Percentiles rank a stretch among this genome's conserved stretches.
These are phyloP conservation scores for Neospermospora avenae DNA, from an alignment of 2,329 filamentous ascomycete species.

Conservation along the genomic window DNA sequence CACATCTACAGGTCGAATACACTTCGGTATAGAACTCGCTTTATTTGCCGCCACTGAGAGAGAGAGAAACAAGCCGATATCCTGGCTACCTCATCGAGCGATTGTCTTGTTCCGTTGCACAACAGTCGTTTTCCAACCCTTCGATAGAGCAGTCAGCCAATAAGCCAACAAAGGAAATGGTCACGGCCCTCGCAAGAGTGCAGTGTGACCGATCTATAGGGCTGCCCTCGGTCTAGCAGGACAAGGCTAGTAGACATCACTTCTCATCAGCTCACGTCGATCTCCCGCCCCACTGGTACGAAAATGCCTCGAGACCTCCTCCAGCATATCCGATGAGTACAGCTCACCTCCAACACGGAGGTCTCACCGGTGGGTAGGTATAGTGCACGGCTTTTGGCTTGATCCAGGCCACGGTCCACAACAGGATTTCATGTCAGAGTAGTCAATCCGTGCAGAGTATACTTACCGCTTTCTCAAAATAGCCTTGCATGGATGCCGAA, in stretches of 20 bases:
- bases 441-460: background rate
- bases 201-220: conserved; percentile 5
- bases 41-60: background rate
- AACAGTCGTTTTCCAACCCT: background rate
- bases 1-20: too few species aligned
- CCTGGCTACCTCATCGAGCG: background rate
- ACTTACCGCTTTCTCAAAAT: conserved; percentile 6
- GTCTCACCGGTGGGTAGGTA: conserved; percentile 3
- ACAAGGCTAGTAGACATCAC: background rate
- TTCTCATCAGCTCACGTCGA: conserved; percentile 6
- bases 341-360: background rate
- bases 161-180: background rate
- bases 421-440: background rate
- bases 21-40: background rate
- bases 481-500: too few species aligned
- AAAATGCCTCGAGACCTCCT: background rate
- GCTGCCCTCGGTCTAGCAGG: background rate
- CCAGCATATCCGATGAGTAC: background rate
- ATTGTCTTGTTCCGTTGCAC: background rate
- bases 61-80: background rate
- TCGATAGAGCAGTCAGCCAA: background rate
- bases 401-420: background rate
- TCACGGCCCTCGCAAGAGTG: background rate
- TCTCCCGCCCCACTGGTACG: conserved; percentile 4
- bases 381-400: background rate